Percentiles rank a stretch among this genome's conserved stretches.
Evolutionary conservation across 2,329 filamentous ascomycete species (phyloP).

Genomic region (Neobulgaria alba): DNA sequence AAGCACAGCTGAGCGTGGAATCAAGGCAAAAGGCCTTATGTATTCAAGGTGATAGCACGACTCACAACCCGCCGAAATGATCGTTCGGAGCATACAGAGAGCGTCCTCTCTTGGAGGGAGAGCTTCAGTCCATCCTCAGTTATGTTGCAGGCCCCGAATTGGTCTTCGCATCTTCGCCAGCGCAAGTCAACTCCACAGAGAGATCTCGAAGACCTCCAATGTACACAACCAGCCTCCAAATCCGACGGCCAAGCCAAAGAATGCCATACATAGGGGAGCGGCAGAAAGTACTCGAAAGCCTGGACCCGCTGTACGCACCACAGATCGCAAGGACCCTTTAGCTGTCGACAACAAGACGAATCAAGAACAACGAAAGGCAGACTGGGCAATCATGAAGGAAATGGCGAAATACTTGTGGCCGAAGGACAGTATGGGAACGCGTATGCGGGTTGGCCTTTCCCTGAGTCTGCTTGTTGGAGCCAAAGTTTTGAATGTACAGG

Average conservation of each 20-base stretch:
- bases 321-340: constrained; percentile 42
- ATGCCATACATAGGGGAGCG: too few species aligned
- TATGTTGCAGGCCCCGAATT: constrained; percentile 17
- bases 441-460: constrained; percentile 78
- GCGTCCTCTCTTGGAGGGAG: constrained; percentile 23
- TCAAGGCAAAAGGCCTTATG: constrained; percentile 17
- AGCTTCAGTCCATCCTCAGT: constrained; percentile 15
- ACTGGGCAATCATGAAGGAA: constrained; percentile 98
- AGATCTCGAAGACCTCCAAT: constrained; percentile 15
- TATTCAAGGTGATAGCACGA: constrained; percentile 12
- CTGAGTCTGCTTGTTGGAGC: constrained; percentile 76
- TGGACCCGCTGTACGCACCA: constrained; percentile 10
- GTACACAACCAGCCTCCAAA: too few species aligned
- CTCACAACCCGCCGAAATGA: constrained; percentile 19
- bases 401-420: constrained; percentile 97
- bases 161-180: constrained; percentile 26
- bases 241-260: too few species aligned
- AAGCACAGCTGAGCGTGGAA: constrained; percentile 4
- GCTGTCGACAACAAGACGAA: constrained; percentile 59
- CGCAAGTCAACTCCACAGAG: constrained; percentile 17
- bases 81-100: constrained; percentile 22
- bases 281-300: constrained; percentile 20
- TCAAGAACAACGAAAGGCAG: constrained; percentile 87
- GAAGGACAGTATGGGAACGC: constrained; percentile 74
- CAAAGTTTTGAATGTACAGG: constrained; percentile 94